These are phyloP conservation scores for Trametes pubescens DNA, from an alignment of 1,284 basidiomycete species.

Conservation along the genomic window DNA sequence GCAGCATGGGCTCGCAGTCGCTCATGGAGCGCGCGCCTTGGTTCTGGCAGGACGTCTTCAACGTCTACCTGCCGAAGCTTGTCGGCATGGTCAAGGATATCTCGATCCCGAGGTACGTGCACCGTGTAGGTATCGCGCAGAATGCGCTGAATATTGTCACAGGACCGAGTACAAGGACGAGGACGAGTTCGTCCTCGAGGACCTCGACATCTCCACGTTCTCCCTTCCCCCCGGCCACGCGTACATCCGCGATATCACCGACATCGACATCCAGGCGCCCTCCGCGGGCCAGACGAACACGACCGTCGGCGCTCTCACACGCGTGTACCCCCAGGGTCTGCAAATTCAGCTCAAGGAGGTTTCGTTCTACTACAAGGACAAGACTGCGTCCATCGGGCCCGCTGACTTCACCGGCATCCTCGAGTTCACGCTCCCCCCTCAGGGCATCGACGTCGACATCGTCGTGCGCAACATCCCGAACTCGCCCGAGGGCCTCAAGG, in stretches of 20 bases:
- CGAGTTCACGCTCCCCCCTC: constrained; percentile 64
- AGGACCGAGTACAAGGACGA: constrained; percentile 77
- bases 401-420: constrained; percentile 66
- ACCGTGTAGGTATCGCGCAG: neutral
- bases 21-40: constrained; percentile 66
- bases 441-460: constrained; percentile 72
- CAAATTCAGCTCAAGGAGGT: constrained; percentile 68
- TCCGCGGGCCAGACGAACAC: constrained; percentile 49
- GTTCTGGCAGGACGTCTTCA: constrained; percentile 78
- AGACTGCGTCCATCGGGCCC: constrained; percentile 58
- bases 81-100: constrained; percentile 58
- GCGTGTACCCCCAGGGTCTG: constrained; percentile 67
- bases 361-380: constrained; percentile 76
- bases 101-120: constrained; percentile 68
- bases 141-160: neutral
- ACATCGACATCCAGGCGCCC: constrained; percentile 68
- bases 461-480: constrained; percentile 68
- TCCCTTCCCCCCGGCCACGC: constrained; percentile 72
- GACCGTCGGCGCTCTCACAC: constrained; percentile 66
- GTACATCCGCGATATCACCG: constrained; percentile 75
- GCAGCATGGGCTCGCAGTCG: constrained; percentile 54
- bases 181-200: constrained; percentile 75
- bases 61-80: constrained; percentile 65
- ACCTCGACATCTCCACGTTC: constrained; percentile 69
- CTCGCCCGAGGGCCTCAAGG: constrained; percentile 46